These are phyloP conservation scores for Apiotrichum porosum DNA, from an alignment of 1,284 basidiomycete genomes.

Conservation along the genomic window DNA sequence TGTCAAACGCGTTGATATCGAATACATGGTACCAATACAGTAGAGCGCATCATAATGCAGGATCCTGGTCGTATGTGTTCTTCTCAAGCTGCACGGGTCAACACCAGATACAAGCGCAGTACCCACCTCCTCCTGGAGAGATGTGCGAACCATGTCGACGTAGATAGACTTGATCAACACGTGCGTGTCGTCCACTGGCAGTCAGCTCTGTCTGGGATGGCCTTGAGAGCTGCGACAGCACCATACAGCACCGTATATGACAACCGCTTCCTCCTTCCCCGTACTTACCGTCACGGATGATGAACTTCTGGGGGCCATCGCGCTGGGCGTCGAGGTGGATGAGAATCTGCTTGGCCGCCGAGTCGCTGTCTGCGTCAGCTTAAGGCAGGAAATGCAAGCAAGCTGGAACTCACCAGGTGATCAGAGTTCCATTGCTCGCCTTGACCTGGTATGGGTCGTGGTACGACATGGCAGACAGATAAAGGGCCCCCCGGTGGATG, in stretches of 20 bases:
- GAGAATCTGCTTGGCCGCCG: slow-evolving; percentile 45
- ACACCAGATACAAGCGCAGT: background rate
- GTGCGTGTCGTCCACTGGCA: slow-evolving; percentile 38
- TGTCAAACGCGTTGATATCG: no score
- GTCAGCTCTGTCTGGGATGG: slow-evolving; percentile 1
- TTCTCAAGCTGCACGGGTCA: slow-evolving; percentile 35
- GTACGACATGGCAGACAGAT: background rate
- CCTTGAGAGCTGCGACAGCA: background rate
- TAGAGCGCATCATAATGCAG: slow-evolving; percentile 24
- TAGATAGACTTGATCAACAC: slow-evolving; percentile 35
- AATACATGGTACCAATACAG: no score
- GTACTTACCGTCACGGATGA: slow-evolving; percentile 34
- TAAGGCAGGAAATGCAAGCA: background rate
- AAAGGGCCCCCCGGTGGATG: no score
- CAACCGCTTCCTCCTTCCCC: no score
- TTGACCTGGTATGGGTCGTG: slow-evolving; percentile 20
- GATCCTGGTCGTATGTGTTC: slow-evolving; percentile 43
- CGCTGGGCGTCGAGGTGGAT: slow-evolving; percentile 34
- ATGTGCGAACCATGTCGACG: slow-evolving; percentile 35
- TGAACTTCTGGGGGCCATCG: slow-evolving; percentile 36
- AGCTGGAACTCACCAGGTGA: slow-evolving; percentile 15
- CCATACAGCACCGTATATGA: no score
- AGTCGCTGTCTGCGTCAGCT: slow-evolving; percentile 28
- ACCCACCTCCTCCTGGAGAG: slow-evolving; percentile 38
- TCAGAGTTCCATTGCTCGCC: slow-evolving; percentile 15